These are phyloP conservation scores for Calonectria naviculata DNA, from an alignment of 2,329 filamentous ascomycete genomes.

Conservation along the genomic window DNA sequence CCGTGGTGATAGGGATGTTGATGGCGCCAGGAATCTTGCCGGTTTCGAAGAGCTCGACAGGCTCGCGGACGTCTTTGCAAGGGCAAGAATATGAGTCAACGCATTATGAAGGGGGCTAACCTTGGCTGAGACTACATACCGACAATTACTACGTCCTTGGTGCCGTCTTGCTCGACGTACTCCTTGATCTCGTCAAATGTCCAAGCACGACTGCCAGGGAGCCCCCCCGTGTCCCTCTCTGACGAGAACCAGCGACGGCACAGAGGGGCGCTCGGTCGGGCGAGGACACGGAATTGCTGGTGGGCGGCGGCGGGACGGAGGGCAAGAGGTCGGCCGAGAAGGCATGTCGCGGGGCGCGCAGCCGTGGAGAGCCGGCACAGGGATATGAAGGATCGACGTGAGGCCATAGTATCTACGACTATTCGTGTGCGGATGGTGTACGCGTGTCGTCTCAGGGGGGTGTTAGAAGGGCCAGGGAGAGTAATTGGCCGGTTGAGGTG, in stretches of 20 bases:
- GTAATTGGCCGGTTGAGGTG: background rate
- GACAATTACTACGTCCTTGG: conserved; percentile 54
- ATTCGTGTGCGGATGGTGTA: background rate
- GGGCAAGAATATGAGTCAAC: too few relatives aligned
- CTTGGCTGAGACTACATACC: conserved; percentile 46
- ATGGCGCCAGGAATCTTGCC: conserved; percentile 84
- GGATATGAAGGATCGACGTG: conserved; percentile 30
- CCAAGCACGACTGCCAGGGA: conserved; percentile 54
- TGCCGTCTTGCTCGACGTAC: conserved; percentile 41
- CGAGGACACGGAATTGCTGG: conserved; percentile 2
- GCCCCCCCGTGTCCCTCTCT: conserved; percentile 9
- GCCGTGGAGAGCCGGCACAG: conserved; percentile 27
- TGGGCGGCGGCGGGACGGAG: background rate
- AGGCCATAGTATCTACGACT: conserved; percentile 24
- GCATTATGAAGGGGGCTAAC: too few relatives aligned
- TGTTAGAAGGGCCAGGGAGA: too few relatives aligned
- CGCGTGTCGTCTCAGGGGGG: background rate
- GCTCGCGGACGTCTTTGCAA: conserved; percentile 76
- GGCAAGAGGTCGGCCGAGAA: conserved; percentile 4
- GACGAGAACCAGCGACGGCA: conserved; percentile 27
- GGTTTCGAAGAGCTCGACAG: conserved; percentile 69
- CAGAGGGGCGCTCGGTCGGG: conserved; percentile 10
- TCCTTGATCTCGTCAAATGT: conserved; percentile 61
- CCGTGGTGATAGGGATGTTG: conserved; percentile 83
- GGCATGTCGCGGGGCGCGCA: conserved; percentile 15